Evolutionary conservation across 2,329 filamentous ascomycete genomes (phyloP).

Genomic region (Calonectria crousiana): DNA sequence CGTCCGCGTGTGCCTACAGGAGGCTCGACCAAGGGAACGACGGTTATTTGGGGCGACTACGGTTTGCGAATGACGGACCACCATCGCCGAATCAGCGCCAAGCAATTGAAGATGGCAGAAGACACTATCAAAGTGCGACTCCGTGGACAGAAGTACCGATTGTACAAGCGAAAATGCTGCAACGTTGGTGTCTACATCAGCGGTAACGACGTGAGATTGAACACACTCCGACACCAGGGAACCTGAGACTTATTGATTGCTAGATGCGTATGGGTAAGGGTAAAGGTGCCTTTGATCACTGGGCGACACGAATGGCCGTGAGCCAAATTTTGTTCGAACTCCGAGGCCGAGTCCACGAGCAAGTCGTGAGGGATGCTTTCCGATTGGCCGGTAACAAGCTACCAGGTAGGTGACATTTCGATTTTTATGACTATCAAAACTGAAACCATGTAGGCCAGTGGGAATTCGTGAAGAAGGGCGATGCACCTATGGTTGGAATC

Average conservation of each 20-base stretch:
- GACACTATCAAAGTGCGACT: conserved; percentile 92
- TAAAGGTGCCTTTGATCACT: conserved; percentile 97
- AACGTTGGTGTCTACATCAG: conserved; percentile 96
- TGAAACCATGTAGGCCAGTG: conserved; percentile 72
- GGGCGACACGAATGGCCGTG: conserved; percentile 90
- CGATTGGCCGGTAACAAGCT: conserved; percentile 94
- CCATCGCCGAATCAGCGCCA: conserved; percentile 88
- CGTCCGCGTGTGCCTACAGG: conserved; percentile 89
- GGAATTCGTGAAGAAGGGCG: conserved; percentile 94
- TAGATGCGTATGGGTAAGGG: conserved; percentile 98
- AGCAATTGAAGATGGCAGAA: conserved; percentile 89
- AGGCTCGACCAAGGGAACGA: conserved; percentile 91
- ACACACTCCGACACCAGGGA: conserved; percentile 4
- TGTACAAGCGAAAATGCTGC: conserved; percentile 92
- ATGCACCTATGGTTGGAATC: conserved; percentile 89
- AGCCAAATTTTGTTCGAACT: conserved; percentile 94
- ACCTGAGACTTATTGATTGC: conserved; percentile 33
- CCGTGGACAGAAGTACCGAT: conserved; percentile 89
- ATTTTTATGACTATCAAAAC: conserved; percentile 18
- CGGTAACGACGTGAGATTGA: conserved; percentile 82
- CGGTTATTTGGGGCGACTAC: conserved; percentile 96
- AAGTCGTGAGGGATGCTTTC: conserved; percentile 93
- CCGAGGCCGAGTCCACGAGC: conserved; percentile 92
- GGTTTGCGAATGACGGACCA: conserved; percentile 94
- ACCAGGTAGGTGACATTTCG: conserved; percentile 72